Conservation (phyloP, 331 rosid genomes). For the Rhamnella rubrinervis region DNA sequence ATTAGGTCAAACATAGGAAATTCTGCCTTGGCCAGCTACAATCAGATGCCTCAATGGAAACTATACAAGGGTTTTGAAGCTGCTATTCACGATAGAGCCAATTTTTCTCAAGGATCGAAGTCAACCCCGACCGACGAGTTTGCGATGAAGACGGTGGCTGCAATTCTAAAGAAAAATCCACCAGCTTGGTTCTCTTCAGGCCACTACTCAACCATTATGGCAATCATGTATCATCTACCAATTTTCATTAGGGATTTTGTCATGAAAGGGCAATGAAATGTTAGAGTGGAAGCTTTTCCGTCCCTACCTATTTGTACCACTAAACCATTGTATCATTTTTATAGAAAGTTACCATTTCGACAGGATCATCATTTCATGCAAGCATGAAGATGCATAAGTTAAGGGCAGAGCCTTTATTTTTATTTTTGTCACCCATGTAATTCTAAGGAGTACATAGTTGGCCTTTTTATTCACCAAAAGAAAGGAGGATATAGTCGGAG, state of each 20-base stretch:
- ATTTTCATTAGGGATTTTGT: constrained; percentile 58
- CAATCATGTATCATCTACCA: constrained; percentile 74
- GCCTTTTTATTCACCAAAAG: too few species aligned
- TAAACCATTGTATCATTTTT: too few species aligned
- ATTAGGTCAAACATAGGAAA: constrained; percentile 71
- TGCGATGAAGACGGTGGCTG: constrained; percentile 62
- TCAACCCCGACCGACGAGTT: constrained; percentile 76
- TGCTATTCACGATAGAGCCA: constrained; percentile 54
- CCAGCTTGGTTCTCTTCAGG: constrained; percentile 86
- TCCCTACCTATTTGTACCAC: neutral
- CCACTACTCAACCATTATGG: constrained; percentile 45
- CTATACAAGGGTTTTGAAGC: constrained; percentile 68
- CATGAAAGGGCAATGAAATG: constrained; percentile 36
- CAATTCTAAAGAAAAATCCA: constrained; percentile 61
- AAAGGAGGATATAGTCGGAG: too few species aligned
- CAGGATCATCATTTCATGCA: neutral
- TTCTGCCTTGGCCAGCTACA: constrained; percentile 48
- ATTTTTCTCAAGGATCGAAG: constrained; percentile 46
- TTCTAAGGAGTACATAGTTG: too few species aligned
- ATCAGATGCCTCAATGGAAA: constrained; percentile 66
- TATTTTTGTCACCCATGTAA: too few species aligned
- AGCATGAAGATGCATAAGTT: constrained; percentile 1
- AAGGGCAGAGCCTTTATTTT: too few species aligned
- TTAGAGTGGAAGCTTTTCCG: neutral
- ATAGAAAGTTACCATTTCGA: too few species aligned